Evolutionary conservation across 129 eudicot species (phyloP), one percentile per base, ranked within the genome.

Genomic region (Lactuca saligna): DNA sequence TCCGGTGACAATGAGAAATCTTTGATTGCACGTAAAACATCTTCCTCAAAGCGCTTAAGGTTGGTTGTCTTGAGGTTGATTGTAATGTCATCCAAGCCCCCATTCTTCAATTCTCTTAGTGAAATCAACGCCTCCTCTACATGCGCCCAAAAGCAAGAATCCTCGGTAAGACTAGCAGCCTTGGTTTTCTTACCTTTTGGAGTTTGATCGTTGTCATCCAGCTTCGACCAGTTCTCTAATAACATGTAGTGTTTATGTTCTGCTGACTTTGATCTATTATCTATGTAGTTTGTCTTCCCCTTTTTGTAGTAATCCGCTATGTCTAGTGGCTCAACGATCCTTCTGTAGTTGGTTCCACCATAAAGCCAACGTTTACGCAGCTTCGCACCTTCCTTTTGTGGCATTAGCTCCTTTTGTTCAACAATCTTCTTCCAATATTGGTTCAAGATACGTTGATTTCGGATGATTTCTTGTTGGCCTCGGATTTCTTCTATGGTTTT

Each of bases 121-220:
- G 51, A 72, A 38, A 78, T 78, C 63, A 57, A 48, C 8, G 84
- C 86, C 61, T 84, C 89, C 74, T 84, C 89, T 1, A 81, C 89
- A 9, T 54, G 70, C 0, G 86, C 89, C 86, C 84, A 81, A 39
- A 84, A 84, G 51, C 86, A 78, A 57, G 89, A 78, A 67, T 84
- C 86, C 35, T 78, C 82, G 0, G 79, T 81, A 20, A 75, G 57
- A 64, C 82, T 81, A 32, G 49, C 58, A 37, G 82, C 69, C 34
- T 68, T 62, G 7, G 67, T 69, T 10, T 71, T 75, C 54, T 5
- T 13, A 33, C 48, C 6, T 8, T 38, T 61, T 71, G 68, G 17
- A 46, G 42, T 54, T 1, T 7, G 42, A 4, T 7, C 32, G 25
- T 76, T 77, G 1, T 75, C 75, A 29, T 57, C 75, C 4, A n/a